Conservation (phyloP, 2,329 filamentous ascomycete species). For the Xenoacremonium recifei region DNA sequence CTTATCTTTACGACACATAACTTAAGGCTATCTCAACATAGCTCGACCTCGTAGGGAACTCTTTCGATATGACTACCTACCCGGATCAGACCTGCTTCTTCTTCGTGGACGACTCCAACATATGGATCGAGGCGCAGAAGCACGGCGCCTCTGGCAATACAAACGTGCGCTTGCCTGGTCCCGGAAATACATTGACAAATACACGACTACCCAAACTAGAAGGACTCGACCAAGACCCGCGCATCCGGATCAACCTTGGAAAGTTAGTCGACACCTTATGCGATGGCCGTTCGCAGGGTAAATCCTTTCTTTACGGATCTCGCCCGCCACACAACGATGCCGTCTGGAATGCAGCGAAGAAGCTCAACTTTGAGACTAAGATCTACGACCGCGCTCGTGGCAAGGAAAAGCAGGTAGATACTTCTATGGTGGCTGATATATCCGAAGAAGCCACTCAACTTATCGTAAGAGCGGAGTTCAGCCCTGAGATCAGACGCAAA, state of each 20-base stretch:
- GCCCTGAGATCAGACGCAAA: slow-evolving; percentile 1
- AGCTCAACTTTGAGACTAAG: slow-evolving; percentile 13
- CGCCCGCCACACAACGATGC: slow-evolving; percentile 23
- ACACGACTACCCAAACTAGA: slow-evolving; percentile 19
- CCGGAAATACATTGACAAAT: too few species aligned
- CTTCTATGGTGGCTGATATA: slow-evolving; percentile 20
- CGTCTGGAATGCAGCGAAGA: slow-evolving; percentile 18
- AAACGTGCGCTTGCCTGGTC: too few species aligned
- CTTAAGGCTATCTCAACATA: too few species aligned
- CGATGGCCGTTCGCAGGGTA: slow-evolving; percentile 10
- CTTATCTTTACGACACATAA: too few species aligned
- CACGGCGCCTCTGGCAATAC: too few species aligned
- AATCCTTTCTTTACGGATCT: slow-evolving; percentile 23
- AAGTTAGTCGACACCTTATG: slow-evolving; percentile 14
- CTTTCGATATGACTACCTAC: too few species aligned
- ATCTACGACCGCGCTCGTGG: slow-evolving; percentile 16
- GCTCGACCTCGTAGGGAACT: too few species aligned
- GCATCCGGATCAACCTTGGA: slow-evolving; percentile 18
- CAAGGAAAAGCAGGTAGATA: slow-evolving; percentile 28
- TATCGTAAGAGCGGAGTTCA: too few species aligned
- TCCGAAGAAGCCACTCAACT: slow-evolving; percentile 12
- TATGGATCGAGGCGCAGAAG: too few species aligned
- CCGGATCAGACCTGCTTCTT: too few species aligned
- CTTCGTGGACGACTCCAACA: too few species aligned
- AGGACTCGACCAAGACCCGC: slow-evolving; percentile 20